Evolutionary conservation across 2,329 filamentous ascomycete species (phyloP), one percentile per base, ranked within the genome.

Genomic region (Talaromyces sp.): DNA sequence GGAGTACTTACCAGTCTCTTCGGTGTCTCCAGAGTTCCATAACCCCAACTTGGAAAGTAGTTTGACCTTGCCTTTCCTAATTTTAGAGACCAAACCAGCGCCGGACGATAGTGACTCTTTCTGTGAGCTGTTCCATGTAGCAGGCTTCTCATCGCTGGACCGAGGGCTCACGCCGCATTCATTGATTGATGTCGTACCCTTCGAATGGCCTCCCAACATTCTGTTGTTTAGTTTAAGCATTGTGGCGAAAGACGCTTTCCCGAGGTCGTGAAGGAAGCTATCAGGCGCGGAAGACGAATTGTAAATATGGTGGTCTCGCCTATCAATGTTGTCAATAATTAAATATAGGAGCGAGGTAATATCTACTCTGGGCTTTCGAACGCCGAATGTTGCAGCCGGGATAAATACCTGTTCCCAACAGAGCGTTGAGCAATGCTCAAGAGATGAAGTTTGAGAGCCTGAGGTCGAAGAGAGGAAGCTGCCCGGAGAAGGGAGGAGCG

Each of bases 61-160:
- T 54, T 73, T 78, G 11, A 77, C 78, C 43, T 77, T 73, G 64
- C 75, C 77, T 53, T 72, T 71, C 22, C 71, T 74, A n/a, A 79
- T 63, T 17, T 63, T 34, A 74, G 72, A 27, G 67, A 64, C 45
- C 13, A 66, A 17, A 36, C 53, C 15, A 19, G 22, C 1, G 8
- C 43, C 19, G 13, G 40, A 51, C n/a, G 53, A 15, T 11, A 27
- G 17, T 15, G 22, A 43, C 45, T 59, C 56, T 34, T 59, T 51
- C 27, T 43, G 51, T 6, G 22, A 27, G 10, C 56, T 61, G 15
- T 68, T 65, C 17, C 15, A 64, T 61, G 64, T 60, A 56, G 65
- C 70, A 19, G 72, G 70, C 34, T 64, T 58, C 25, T 68, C 69
- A 19, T 67, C 64, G 27, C 67, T 68, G 29, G 64, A 60, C 49